Conservation (phyloP, 805 yeast genomes). For the Yarrowia sp. region DNA sequence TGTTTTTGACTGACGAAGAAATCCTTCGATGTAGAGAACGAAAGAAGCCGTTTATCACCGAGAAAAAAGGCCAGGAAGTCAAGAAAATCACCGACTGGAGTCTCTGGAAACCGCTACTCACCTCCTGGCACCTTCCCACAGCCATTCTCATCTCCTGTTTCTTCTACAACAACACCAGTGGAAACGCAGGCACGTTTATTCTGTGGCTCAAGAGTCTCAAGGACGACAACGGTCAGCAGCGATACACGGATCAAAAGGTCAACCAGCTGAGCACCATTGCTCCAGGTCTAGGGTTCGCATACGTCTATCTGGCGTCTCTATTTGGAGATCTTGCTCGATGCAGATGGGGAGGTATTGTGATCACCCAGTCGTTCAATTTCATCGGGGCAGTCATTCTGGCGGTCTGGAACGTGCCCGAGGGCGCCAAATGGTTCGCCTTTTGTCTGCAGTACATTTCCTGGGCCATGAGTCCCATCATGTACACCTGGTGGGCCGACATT, state of each 20-base stretch:
- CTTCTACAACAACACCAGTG: constrained; percentile 25
- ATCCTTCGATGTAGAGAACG: constrained; percentile 9
- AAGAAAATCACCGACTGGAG: constrained; percentile 12
- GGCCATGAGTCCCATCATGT: constrained; percentile 3
- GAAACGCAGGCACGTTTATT: constrained; percentile 18
- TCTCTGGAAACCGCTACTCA: constrained; percentile 13
- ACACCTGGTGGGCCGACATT: background rate
- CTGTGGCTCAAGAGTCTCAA: constrained; percentile 14
- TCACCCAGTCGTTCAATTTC: constrained; percentile 15
- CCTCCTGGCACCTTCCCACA: constrained; percentile 19
- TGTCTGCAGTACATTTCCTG: background rate
- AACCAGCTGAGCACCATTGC: constrained; percentile 10
- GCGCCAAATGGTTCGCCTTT: constrained; percentile 14
- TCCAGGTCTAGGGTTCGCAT: constrained; percentile 4
- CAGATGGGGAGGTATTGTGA: constrained; percentile 26
- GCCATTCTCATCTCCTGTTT: constrained; percentile 23
- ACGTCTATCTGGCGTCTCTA: background rate
- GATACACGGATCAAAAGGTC: constrained; percentile 17
- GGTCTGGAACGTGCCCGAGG: constrained; percentile 13
- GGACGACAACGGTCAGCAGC: constrained; percentile 1
- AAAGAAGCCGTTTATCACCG: constrained; percentile 8
- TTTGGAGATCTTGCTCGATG: constrained; percentile 9
- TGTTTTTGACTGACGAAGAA: constrained; percentile 19
- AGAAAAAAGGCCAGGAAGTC: constrained; percentile 5
- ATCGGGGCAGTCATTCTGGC: constrained; percentile 9